A percentile compares a stretch with the other conserved stretches of the same genome.
Conservation (phyloP, 1,284 basidiomycete genomes). For the Ceratobasidium sp. region DNA sequence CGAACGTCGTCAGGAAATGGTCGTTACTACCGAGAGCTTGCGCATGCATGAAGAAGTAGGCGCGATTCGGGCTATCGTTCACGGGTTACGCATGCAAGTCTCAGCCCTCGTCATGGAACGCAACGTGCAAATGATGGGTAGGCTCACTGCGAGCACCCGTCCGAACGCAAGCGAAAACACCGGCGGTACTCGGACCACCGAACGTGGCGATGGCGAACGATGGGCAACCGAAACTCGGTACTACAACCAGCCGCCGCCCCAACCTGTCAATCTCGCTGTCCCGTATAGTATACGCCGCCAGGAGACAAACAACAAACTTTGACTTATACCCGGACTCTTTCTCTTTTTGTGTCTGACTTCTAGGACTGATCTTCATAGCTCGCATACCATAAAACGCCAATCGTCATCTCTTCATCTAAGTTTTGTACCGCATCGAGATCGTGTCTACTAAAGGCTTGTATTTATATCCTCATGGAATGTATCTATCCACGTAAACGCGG, state of each 20-base stretch:
- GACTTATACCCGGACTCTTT: not conserved
- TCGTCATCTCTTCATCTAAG: not conserved
- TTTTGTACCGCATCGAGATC: constrained; percentile 6
- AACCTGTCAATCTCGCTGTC: constrained; percentile 43
- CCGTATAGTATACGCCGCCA: constrained; percentile 40
- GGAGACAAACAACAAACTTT: constrained; percentile 43
- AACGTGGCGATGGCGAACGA: constrained; percentile 19
- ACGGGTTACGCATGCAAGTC: constrained; percentile 83
- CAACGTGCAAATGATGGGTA: constrained; percentile 62
- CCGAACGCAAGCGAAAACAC: constrained; percentile 17
- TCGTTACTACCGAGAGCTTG: constrained; percentile 72
- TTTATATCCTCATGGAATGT: constrained; percentile 25
- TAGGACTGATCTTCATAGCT: not conserved
- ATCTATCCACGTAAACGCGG: not conserved
- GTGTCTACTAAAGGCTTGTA: constrained; percentile 24
- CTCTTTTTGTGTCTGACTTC: not conserved
- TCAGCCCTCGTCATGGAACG: constrained; percentile 68
- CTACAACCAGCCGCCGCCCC: constrained; percentile 43
- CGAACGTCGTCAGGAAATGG: constrained; percentile 67
- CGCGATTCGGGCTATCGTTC: constrained; percentile 72
- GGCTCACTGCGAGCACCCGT: constrained; percentile 41
- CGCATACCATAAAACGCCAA: constrained; percentile 3
- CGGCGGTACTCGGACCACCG: not conserved
- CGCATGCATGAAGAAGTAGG: constrained; percentile 79
- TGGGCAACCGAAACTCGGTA: constrained; percentile 42